Conservation (phyloP, 2,329 filamentous ascomycete genomes). For the Colletotrichum shisoi region DNA sequence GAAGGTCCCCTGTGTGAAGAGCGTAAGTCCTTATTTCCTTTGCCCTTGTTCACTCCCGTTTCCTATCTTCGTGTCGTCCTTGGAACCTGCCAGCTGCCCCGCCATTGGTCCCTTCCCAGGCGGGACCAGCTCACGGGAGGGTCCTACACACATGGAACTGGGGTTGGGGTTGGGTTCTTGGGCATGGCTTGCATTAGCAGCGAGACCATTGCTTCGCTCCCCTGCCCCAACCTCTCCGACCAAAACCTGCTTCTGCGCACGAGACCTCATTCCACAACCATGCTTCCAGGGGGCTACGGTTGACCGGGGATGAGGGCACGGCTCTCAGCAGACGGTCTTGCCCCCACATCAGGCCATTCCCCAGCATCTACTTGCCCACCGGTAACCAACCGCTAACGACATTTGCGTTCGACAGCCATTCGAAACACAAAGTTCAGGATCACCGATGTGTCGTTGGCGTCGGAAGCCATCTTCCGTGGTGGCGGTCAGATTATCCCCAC, state of each 20-base stretch:
- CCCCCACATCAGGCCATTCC: slow-evolving; percentile 32
- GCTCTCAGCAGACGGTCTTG: slow-evolving; percentile 18
- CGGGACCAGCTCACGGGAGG: slow-evolving; percentile 23
- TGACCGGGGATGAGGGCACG: slow-evolving; percentile 33
- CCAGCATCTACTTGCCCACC: slow-evolving; percentile 20
- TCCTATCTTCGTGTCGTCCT: slow-evolving; percentile 27
- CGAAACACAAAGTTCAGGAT: slow-evolving; percentile 98
- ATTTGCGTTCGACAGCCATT: slow-evolving; percentile 68
- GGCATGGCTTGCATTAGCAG: slow-evolving; percentile 36
- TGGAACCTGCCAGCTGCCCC: slow-evolving; percentile 12
- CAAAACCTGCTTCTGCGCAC: slow-evolving; percentile 35
- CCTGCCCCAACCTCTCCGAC: slow-evolving; percentile 17
- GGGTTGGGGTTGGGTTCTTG: slow-evolving; percentile 28
- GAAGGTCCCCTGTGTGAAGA: slow-evolving; percentile 98
- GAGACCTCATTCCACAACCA: slow-evolving; percentile 26
- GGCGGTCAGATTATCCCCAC: slow-evolving; percentile 98
- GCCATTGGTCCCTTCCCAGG: slow-evolving; percentile 28
- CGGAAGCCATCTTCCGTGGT: slow-evolving; percentile 91
- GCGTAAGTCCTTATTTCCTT: slow-evolving; percentile 66
- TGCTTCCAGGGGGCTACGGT: slow-evolving; percentile 26
- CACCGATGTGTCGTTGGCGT: slow-evolving; percentile 85
- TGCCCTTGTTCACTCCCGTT: slow-evolving; percentile 32
- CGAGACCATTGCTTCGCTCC: slow-evolving; percentile 11
- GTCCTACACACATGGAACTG: slow-evolving; percentile 30
- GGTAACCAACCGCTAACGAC: slow-evolving; percentile 42